These are phyloP conservation scores for Ministeria vibrans DNA, from an alignment of 78 protist species.

Conservation along the genomic window DNA sequence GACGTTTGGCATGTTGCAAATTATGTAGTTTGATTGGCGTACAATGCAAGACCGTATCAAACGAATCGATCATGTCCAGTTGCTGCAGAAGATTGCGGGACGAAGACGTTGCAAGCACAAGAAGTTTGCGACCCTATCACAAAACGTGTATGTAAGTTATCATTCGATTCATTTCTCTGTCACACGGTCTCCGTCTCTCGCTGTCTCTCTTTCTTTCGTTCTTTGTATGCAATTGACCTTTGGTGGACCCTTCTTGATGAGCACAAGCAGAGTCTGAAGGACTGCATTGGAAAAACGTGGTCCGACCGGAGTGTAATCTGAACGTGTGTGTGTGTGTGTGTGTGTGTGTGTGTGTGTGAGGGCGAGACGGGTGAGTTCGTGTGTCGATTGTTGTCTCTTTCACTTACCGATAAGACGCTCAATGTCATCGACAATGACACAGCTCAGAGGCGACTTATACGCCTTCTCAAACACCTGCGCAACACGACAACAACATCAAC, in stretches of 20 bases:
- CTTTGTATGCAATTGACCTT: not conserved
- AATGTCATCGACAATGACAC: conserved; percentile 88
- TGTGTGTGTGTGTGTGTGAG: conserved; percentile 12
- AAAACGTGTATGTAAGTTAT: not conserved
- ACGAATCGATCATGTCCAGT: conserved; percentile 61
- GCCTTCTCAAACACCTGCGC: conserved; percentile 90
- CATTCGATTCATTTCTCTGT: too few relatives aligned
- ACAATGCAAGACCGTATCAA: conserved; percentile 26
- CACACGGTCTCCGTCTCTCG: too few relatives aligned
- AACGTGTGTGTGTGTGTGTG: not conserved
- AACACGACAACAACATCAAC: not conserved
- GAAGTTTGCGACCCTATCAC: conserved; percentile 51
- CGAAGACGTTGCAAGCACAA: conserved; percentile 86
- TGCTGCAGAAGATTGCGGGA: conserved; percentile 29
- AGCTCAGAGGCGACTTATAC: conserved; percentile 80
- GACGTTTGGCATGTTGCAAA: conserved; percentile 20
- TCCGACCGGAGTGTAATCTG: conserved; percentile 85
- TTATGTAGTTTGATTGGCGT: conserved; percentile 25
- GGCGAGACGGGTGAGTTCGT: not conserved
- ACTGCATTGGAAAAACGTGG: conserved; percentile 93
- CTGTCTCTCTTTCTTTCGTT: not conserved
- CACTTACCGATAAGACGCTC: conserved; percentile 80
- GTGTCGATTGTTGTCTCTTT: not conserved
- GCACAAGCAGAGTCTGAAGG: conserved; percentile 83
- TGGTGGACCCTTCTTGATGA: conserved; percentile 78